phyloP scores from a whole-genome alignment of 768 basidiomycete genomes.

The Kockovaella imperatae region DNA sequence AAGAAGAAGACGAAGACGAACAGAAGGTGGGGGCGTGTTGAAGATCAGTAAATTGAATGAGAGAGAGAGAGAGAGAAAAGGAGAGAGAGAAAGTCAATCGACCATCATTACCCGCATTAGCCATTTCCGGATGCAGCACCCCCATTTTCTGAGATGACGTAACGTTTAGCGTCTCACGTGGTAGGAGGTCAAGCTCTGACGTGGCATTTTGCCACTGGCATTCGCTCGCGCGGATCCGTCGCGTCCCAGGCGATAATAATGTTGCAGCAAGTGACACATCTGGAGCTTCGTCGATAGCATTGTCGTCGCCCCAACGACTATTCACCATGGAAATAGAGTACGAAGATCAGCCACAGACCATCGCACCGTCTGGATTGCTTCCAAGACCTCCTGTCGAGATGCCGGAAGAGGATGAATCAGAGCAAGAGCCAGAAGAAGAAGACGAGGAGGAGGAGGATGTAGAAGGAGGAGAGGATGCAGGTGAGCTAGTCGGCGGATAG shows the following conservation, averaged over 20 bases:
- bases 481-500: slow-evolving; percentile 8
- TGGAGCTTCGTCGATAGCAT: not conserved
- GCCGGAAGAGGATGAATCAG: slow-evolving; percentile 10
- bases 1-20: not conserved
- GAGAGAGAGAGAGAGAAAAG: not conserved
- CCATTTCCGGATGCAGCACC: too few relatives aligned
- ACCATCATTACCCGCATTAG: too few relatives aligned
- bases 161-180: too few relatives aligned
- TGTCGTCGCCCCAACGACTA: not conserved
- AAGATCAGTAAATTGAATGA: not conserved
- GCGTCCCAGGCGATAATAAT: not conserved
- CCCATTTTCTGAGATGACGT: too few relatives aligned
- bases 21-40: not conserved
- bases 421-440: not conserved
- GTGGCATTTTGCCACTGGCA: not conserved
- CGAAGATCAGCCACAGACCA: slow-evolving; percentile 3
- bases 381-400: not conserved
- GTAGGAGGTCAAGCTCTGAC: not conserved
- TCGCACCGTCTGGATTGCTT: not conserved
- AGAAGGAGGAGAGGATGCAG: slow-evolving; percentile 5
- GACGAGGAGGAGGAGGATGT: slow-evolving; percentile 6
- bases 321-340: slow-evolving; percentile 14
- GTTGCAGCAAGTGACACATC: not conserved
- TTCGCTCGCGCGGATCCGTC: not conserved
- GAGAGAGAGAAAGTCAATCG: not conserved